Base-by-base conservation (phyloP, 371 early-diverging fungal species). In the Mortierella sp. region DNA sequence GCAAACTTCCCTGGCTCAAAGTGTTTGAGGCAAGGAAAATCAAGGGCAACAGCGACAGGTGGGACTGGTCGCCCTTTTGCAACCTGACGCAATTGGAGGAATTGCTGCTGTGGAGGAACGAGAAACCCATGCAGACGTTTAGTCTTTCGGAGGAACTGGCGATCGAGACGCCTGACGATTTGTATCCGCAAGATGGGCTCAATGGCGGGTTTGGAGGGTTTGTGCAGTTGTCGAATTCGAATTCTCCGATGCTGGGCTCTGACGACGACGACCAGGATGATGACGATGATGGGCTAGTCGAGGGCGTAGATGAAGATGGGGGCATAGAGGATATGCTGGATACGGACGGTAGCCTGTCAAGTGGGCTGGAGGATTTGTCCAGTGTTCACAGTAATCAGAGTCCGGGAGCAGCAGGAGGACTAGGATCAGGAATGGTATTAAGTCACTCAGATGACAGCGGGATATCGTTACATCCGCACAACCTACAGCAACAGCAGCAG, bases 61-160 rank as follows among this genome's bases (percentile, higher is more conserved):
- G 82, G 82, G 82, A 82, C 67, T 82, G 82, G 82, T 59, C 79
- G 19, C 79, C 82, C 31, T 82, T 82, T 61, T 57, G 57, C 40
- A 71, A 69, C 1, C 43, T 82, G n/a, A 61, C 5, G 1, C 14
- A 55, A 13, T 31, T 82, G 24, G 79, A 82, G n/a, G 82, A 82
- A 44, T 44, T 82, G 5, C 11, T 82, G 19, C 82, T 82, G 43
- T 82, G 82, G 82, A 69, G 79, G 54, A 82, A 78, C 51, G 78
- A 82, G 43, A 76, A 78, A 37, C 72, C 78, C 3, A 48, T 43
- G 69, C 75, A 78, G 55, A 78, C 82, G n/a, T 82, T 82, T 46
- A 78, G 79, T 24, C 61, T 82, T 28, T 74, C 78, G 16, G 59
- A 74, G 14, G 72, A 74, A 2, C 21, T 44, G 21, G 19, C 61